Evolutionary conservation across 2,329 filamentous ascomycete genomes (phyloP).

Genomic region (Grosmannia clavigera): DNA sequence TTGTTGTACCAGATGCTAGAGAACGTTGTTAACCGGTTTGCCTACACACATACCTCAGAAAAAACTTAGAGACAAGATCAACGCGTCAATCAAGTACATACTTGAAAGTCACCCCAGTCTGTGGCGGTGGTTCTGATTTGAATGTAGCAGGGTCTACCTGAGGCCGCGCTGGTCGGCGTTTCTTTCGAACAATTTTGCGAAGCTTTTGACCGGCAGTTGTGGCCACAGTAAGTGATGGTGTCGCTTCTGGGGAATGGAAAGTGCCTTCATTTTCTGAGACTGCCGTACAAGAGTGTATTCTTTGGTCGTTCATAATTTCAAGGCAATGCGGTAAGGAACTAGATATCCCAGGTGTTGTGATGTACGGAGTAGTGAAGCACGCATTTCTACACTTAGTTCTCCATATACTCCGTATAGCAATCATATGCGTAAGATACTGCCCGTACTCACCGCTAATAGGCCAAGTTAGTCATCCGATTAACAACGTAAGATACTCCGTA

Average conservation of each 20-base stretch:
- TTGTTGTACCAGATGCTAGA: conserved; percentile 97
- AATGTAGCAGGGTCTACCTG: conserved; percentile 81
- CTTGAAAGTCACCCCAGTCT: conserved; percentile 93
- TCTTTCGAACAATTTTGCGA: conserved; percentile 87
- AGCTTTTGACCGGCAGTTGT: conserved; percentile 38
- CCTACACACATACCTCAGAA: not conserved
- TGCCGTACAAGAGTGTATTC: not conserved
- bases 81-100: not conserved
- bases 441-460: too few species aligned
- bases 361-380: not conserved
- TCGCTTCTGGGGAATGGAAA: not conserved
- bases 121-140: conserved; percentile 73
- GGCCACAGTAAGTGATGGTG: not conserved
- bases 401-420: not conserved
- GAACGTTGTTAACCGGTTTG: conserved; percentile 27
- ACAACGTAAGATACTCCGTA: too few species aligned
- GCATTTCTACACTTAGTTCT: not conserved
- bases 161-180: conserved; percentile 75
- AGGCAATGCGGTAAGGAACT: not conserved
- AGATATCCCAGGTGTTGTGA: not conserved
- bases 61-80: not conserved
- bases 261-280: not conserved
- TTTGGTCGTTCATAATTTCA: not conserved
- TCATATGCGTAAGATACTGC: not conserved
- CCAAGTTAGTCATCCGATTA: too few species aligned